Evolutionary conservation across 2,329 filamentous ascomycete species (phyloP), one percentile per base, ranked within the genome.

Genomic region (Uncinocarpus reesii): DNA sequence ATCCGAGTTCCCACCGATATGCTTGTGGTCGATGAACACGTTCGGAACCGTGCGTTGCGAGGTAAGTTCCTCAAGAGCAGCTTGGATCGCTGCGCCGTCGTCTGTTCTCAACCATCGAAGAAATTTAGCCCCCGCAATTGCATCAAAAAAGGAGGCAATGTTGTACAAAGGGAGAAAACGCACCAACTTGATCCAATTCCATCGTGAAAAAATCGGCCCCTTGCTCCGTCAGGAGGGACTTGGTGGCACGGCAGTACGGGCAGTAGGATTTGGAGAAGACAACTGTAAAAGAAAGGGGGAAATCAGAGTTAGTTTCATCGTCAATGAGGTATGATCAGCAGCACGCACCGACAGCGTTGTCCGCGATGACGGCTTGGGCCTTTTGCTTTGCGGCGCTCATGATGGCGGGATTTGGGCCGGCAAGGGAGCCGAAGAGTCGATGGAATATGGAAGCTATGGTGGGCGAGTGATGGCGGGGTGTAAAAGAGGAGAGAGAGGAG

Each of bases 191-290:
- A 71, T 98, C 89, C 53, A 98, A 75, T 76, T 98, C 92, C 50
- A 92, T 72, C 48, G 77, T 65, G 61, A 77, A 80, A 68, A 78
- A 89, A 59, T 88, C 84, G 53, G 85, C 86, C 56, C 81, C 80
- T 50, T 80, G 58, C 50, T 79, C 73, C 61, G 75, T 78, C 58
- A 98, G 74, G 43, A 86, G 75, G 49, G 74, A 62, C 80, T 96
- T 96, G 58, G 83, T 80, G 52, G 81, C 75, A 50, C 71, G 76
- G 77, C 90, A 96, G 78, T 94, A 93, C 10, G 89, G 88, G 78
- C 92, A 98, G 74, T 87, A 95, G 13, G 83, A 86, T 75, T 98
- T 98, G 71, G 84, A 89, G 78, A 98, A 98, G 65, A 98, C 86
- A 60, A 92, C 85, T 86, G 43, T 16, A 3, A 7, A 10, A 23